Evolutionary conservation across 306 rosid species (phyloP), one percentile per base, ranked within the genome.

Genomic region (Ochetophila trinervis): DNA sequence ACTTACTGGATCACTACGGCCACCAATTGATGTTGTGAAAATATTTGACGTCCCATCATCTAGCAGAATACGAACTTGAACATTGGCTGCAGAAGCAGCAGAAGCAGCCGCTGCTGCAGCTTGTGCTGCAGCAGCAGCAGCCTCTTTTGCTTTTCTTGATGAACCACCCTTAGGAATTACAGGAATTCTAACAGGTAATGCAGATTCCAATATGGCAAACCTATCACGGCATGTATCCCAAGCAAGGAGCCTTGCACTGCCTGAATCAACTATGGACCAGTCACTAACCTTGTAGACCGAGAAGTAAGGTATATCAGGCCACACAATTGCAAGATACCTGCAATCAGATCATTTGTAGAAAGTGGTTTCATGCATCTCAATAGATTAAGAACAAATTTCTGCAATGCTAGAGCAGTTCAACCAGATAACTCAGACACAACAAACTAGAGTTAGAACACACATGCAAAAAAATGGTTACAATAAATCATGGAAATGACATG

Each of bases 241-340:
- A 53, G 97, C 97, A 37, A 94, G 87, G 76, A 94, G 95, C 78
- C 97, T 86, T 57, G 99, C 97, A 83, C 90, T 90, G 71, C 99
- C 99, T n/a, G 99, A 90, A 83, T 94, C 99, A 72, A 90, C 97
- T 24, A 90, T 86, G 44, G 99, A 88, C 99, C 99, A 94, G 71
- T 90, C 95, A 78, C 96, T 86, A 32, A 76, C 97, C 85, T 90
- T 90, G 87, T 90, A 90, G 70, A 94, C 75, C 21, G 99, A 94
- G 77, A 94, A 94, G 81, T 94, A 94, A 56, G 99, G 99, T 71
- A 94, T 90, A 76, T 94, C 99, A 56, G 99, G 99, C 99, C 99
- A 94, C 76, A 90, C 95, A 23, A 90, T 80, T 57, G 86, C 87
- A 70, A 94, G 76, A 76, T 94, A 90, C 97, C 99, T 94, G 96